Evolutionary conservation across 441 rosid species (phyloP).

Genomic region (Capsella rubella): DNA sequence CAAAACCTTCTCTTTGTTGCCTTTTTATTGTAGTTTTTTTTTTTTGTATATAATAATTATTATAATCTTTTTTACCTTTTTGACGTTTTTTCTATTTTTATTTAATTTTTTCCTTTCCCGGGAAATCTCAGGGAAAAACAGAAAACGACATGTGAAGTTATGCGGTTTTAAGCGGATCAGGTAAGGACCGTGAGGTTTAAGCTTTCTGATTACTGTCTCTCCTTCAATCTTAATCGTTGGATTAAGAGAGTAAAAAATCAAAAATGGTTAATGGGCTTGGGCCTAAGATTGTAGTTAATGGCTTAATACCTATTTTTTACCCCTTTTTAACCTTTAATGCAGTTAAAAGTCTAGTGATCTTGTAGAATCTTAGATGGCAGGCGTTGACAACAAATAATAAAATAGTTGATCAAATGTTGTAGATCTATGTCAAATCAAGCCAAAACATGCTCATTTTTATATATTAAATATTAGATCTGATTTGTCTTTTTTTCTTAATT

Average conservation of each 20-base stretch:
- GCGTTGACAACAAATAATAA: not conserved
- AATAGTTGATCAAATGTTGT: not conserved
- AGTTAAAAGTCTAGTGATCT: conserved; percentile 7
- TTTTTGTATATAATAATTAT: not conserved
- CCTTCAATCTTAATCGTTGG: conserved; percentile 30
- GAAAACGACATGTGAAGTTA: conserved; percentile 46
- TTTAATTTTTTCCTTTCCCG: conserved; percentile 37
- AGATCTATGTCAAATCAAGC: conserved; percentile 25
- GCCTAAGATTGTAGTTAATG: conserved; percentile 21
- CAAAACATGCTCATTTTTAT: not conserved
- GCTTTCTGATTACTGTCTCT: conserved; percentile 26
- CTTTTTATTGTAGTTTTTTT: conserved; percentile 12
- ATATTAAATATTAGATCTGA: conserved; percentile 25
- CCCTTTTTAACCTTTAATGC: conserved; percentile 1
- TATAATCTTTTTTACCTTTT: conserved; percentile 7
- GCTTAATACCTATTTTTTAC: not conserved
- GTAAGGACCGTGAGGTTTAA: conserved; percentile 25
- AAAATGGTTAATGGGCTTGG: conserved; percentile 26
- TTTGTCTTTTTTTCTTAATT: not conserved
- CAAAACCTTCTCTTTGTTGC: conserved; percentile 22
- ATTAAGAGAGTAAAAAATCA: not conserved
- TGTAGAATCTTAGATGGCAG: conserved; percentile 27
- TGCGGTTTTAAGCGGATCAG: conserved; percentile 35
- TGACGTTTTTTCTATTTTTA: not conserved
- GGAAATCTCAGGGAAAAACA: conserved; percentile 45